A percentile compares a stretch with the other conserved stretches of the same genome.
Conservation (phyloP, 352 stramenopile species). For the Globisporangium canariense region DNA sequence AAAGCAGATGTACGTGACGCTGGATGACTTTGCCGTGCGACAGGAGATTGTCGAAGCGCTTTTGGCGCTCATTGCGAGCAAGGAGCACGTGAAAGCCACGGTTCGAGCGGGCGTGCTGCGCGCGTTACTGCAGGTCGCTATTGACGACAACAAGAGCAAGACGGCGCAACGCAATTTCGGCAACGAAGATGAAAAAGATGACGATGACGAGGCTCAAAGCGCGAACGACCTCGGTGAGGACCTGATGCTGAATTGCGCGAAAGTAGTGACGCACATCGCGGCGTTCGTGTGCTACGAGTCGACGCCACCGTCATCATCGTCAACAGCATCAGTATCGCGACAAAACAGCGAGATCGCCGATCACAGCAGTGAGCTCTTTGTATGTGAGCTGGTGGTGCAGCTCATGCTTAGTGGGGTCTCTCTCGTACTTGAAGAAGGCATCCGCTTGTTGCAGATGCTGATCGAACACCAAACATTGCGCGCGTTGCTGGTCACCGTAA, state of each 20-base stretch:
- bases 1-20: constrained; percentile 77
- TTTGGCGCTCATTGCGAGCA: constrained; percentile 26
- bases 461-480: constrained; percentile 32
- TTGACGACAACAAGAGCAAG: constrained; percentile 22
- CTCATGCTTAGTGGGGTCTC: constrained; percentile 56
- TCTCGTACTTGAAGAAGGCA: constrained; percentile 47
- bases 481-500: constrained; percentile 23
- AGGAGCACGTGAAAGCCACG: constrained; percentile 47
- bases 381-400: constrained; percentile 48
- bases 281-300: constrained; percentile 14
- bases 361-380: constrained; percentile 8
- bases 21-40: constrained; percentile 24
- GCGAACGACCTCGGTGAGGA: constrained; percentile 7
- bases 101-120: constrained; percentile 38
- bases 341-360: not conserved
- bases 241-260: constrained; percentile 9
- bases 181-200: constrained; percentile 4
- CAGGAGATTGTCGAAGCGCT: constrained; percentile 33
- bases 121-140: constrained; percentile 40
- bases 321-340: not conserved
- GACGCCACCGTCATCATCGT: not conserved
- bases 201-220: not conserved
- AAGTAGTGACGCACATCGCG: constrained; percentile 14
- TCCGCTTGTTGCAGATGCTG: constrained; percentile 62
- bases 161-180: not conserved